A percentile compares a stretch with the other conserved stretches of the same genome.
Evolutionary conservation across 176 grass and related monocot genomes (phyloP).

Genomic region (Phyllostachys edulis): DNA sequence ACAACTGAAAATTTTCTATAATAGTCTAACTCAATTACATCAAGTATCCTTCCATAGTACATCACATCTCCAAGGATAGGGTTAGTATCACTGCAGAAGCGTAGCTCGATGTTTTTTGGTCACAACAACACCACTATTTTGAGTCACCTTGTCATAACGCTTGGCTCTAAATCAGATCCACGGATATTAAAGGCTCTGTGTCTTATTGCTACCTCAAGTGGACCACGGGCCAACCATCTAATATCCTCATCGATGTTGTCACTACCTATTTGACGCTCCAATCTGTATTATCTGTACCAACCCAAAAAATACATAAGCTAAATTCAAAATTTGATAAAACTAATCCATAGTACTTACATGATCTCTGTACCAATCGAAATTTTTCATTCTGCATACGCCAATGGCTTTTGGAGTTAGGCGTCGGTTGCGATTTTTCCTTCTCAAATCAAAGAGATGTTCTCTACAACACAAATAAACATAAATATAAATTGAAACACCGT

Average conservation of each 20-base stretch:
- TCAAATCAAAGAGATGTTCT: not conserved
- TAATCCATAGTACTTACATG: too few species aligned
- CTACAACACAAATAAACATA: not conserved
- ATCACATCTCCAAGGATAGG: slow-evolving; percentile 25
- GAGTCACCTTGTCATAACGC: slow-evolving; percentile 1
- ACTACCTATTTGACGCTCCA: not conserved
- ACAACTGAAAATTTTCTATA: not conserved
- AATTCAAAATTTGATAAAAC: too few species aligned
- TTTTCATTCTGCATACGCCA: not conserved
- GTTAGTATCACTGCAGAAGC: not conserved
- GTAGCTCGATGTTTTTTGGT: not conserved
- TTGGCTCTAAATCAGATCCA: not conserved
- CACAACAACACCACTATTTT: slow-evolving; percentile 18
- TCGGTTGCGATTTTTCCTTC: not conserved
- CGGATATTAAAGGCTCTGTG: not conserved
- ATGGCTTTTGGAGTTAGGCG: not conserved
- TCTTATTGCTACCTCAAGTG: not conserved
- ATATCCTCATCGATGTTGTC: not conserved
- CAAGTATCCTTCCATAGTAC: slow-evolving; percentile 23
- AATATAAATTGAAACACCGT: too few species aligned
- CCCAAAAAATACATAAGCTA: too few species aligned
- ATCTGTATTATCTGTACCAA: not conserved
- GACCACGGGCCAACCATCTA: not conserved
- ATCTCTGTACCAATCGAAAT: slow-evolving; percentile 7
- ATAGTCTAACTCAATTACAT: slow-evolving; percentile 37